phyloP scores from a whole-genome alignment of 164 flowering plant species.

The Vitis labrusca region DNA sequence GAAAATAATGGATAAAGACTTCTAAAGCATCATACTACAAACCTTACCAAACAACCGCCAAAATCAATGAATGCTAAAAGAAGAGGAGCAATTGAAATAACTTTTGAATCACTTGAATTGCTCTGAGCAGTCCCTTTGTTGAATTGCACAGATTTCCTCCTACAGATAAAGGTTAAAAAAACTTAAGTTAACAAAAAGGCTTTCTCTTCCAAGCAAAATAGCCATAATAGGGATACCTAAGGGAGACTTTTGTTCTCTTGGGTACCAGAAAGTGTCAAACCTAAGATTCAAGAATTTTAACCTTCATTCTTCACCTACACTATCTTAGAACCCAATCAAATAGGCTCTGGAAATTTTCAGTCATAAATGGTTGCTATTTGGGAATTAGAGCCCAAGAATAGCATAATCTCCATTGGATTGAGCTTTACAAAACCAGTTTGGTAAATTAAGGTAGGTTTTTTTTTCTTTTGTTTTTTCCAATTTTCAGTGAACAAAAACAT shows the following conservation, averaged over 20 bases:
- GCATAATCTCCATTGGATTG: too few species aligned
- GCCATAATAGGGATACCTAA: too few species aligned
- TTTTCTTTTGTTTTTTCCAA: too few species aligned
- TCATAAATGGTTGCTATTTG: too few species aligned
- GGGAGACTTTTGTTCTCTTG: too few species aligned
- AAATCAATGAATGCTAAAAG: background rate
- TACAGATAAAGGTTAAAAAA: background rate
- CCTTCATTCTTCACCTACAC: too few species aligned
- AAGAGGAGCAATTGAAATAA: slow-evolving; percentile 9
- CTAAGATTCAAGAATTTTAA: too few species aligned
- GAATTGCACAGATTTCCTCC: slow-evolving; percentile 26
- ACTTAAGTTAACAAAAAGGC: background rate
- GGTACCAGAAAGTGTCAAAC: too few species aligned
- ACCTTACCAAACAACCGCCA: background rate
- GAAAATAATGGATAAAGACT: background rate
- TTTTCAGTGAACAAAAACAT: too few species aligned
- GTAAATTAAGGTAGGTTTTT: background rate
- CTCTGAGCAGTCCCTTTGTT: slow-evolving; percentile 9
- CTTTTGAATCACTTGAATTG: slow-evolving; percentile 23
- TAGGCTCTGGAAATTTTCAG: background rate
- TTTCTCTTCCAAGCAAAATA: too few species aligned
- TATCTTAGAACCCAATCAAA: too few species aligned
- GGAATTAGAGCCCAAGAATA: too few species aligned
- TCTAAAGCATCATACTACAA: background rate
- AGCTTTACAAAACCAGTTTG: background rate